Evolutionary conservation across 768 basidiomycete genomes (phyloP).

Genomic region (Lentinula detonsa): DNA sequence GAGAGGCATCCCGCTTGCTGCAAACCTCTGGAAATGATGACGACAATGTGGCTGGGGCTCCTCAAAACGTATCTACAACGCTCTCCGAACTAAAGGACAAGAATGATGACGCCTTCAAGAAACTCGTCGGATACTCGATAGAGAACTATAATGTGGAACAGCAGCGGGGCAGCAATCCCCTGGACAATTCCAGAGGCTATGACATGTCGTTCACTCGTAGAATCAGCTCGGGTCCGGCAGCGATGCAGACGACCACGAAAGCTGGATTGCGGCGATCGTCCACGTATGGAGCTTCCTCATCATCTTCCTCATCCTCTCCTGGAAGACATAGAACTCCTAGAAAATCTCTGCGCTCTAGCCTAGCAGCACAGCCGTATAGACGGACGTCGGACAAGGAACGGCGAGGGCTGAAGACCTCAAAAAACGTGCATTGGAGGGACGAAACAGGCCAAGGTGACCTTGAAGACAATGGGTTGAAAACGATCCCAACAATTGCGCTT

Average conservation of each 20-base stretch:
- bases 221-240: constrained; percentile 44
- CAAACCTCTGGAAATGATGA: constrained; percentile 16
- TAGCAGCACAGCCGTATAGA: constrained; percentile 53
- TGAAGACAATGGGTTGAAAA: constrained; percentile 5
- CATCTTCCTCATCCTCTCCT: constrained; percentile 49
- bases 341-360: constrained; percentile 65
- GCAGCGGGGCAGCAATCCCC: constrained; percentile 21
- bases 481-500: constrained; percentile 25
- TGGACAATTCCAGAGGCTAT: constrained; percentile 50
- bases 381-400: constrained; percentile 61
- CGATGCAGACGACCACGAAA: constrained; percentile 23
- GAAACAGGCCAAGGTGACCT: constrained; percentile 15
- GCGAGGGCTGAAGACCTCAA: constrained; percentile 47
- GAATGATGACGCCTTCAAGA: constrained; percentile 66
- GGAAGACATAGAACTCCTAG: constrained; percentile 57
- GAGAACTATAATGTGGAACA: constrained; percentile 44
- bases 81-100: constrained; percentile 52
- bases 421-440: constrained; percentile 78
- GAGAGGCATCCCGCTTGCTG: constrained; percentile 44
- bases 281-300: constrained; percentile 28
- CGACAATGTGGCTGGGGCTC: constrained; percentile 29
- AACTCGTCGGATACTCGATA: constrained; percentile 62
- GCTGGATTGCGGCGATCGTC: constrained; percentile 38
- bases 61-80: constrained; percentile 43
- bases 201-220: constrained; percentile 41